Evolutionary conservation across 192 early-diverging fungal species (phyloP).

Genomic region (Podila epigama): DNA sequence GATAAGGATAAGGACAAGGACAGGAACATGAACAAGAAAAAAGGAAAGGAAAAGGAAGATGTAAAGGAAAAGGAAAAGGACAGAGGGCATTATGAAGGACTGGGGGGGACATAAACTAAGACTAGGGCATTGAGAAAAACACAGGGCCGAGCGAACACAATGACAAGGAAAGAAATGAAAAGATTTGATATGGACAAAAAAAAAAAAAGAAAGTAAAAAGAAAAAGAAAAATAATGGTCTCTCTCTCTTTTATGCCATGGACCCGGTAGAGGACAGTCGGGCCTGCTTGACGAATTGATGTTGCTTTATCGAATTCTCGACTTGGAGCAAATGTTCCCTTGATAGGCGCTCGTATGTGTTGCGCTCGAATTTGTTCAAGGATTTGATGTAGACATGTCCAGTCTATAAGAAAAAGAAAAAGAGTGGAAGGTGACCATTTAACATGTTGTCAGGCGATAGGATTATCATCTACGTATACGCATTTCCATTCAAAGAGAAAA

Average conservation of each 20-base stretch:
- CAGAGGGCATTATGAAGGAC: too few species aligned
- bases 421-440: background rate
- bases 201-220: too few species aligned
- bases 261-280: background rate
- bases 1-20: too few species aligned
- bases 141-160: too few species aligned
- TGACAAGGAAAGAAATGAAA: too few species aligned
- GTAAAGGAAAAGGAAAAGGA: too few species aligned
- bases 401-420: constrained; percentile 6
- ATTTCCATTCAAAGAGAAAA: background rate
- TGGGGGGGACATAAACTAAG: too few species aligned
- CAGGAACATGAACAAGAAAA: too few species aligned
- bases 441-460: background rate
- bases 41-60: too few species aligned
- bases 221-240: too few species aligned
- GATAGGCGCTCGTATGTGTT: constrained; percentile 47
- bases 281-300: background rate
- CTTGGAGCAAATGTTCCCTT: constrained; percentile 4
- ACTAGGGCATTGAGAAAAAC: too few species aligned
- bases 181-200: too few species aligned
- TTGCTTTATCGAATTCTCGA: constrained; percentile 17
- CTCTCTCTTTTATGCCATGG: background rate
- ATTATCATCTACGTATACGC: background rate
- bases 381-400: constrained; percentile 33
- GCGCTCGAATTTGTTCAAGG: constrained; percentile 33